Percentiles rank a stretch among this genome's conserved stretches.
phyloP scores from a whole-genome alignment of 352 stramenopile genomes.

The Globisporangium solare region DNA sequence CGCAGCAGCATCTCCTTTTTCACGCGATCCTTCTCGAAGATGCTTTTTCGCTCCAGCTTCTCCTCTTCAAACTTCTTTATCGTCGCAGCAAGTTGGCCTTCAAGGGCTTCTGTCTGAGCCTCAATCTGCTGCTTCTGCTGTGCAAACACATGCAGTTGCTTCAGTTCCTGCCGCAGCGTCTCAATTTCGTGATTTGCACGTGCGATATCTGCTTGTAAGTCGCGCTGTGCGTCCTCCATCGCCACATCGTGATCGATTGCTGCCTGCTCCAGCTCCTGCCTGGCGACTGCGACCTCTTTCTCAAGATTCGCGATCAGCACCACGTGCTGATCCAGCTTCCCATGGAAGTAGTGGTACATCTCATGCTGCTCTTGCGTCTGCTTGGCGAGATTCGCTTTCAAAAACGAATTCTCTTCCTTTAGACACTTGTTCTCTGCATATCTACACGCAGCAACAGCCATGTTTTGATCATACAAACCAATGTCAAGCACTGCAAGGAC shows the following conservation, averaged over 20 bases:
- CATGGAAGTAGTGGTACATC: constrained; percentile 87
- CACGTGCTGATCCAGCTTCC: constrained; percentile 78
- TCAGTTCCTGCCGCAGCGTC: constrained; percentile 32
- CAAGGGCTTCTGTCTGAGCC: constrained; percentile 26
- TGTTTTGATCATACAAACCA: neutral
- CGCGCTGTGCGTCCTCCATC: constrained; percentile 10
- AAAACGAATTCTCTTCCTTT: constrained; percentile 41
- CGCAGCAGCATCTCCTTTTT: constrained; percentile 67
- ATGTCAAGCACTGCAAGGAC: neutral
- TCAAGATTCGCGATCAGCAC: constrained; percentile 60
- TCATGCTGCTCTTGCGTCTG: constrained; percentile 63
- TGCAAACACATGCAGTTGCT: constrained; percentile 46
- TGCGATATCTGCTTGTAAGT: constrained; percentile 15
- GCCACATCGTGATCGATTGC: constrained; percentile 16
- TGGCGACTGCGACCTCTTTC: constrained; percentile 24
- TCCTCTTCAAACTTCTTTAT: constrained; percentile 24
- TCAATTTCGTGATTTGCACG: constrained; percentile 18
- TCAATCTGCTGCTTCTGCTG: constrained; percentile 49
- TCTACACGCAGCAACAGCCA: constrained; percentile 1
- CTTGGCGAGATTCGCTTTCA: constrained; percentile 37
- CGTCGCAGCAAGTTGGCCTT: constrained; percentile 24
- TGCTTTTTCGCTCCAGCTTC: constrained; percentile 45
- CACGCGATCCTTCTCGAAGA: constrained; percentile 57
- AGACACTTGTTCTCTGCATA: constrained; percentile 29
- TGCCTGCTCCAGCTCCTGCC: constrained; percentile 14